Conservation (phyloP, 257 asterid genomes). For the Fraxinus pennsylvanica region DNA sequence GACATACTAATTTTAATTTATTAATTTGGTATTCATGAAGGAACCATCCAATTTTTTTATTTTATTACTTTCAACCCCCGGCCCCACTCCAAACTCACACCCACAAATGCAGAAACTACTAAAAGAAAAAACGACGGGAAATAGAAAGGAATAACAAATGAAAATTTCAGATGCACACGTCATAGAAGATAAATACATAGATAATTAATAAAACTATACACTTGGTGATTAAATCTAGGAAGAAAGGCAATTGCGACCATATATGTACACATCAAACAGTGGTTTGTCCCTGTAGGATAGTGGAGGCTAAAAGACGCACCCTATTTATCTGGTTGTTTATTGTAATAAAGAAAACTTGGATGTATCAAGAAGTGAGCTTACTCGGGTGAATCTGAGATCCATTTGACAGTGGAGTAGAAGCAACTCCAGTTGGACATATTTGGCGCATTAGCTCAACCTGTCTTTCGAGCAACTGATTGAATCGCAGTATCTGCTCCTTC, state of each 20-base stretch:
- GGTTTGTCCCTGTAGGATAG: neutral
- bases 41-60: neutral
- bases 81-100: neutral
- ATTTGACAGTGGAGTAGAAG: conserved; percentile 51
- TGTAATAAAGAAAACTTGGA: neutral
- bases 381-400: conserved; percentile 68
- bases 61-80: neutral
- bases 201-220: too few relatives aligned
- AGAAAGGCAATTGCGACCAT: neutral
- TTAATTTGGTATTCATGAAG: neutral
- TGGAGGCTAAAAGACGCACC: neutral
- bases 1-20: neutral
- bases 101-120: neutral
- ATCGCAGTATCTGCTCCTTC: conserved; percentile 79
- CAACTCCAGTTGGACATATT: conserved; percentile 46
- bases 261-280: neutral
- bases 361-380: conserved; percentile 37
- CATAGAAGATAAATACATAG: neutral
- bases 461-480: conserved; percentile 77
- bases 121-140: neutral
- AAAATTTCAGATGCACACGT: neutral
- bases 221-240: neutral
- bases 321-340: neutral
- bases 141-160: neutral
- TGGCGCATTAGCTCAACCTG: conserved; percentile 71